Evolutionary conservation across 257 asterid species (phyloP), one percentile per base, ranked within the genome.

Genomic region (Solanum sparsipilum): DNA sequence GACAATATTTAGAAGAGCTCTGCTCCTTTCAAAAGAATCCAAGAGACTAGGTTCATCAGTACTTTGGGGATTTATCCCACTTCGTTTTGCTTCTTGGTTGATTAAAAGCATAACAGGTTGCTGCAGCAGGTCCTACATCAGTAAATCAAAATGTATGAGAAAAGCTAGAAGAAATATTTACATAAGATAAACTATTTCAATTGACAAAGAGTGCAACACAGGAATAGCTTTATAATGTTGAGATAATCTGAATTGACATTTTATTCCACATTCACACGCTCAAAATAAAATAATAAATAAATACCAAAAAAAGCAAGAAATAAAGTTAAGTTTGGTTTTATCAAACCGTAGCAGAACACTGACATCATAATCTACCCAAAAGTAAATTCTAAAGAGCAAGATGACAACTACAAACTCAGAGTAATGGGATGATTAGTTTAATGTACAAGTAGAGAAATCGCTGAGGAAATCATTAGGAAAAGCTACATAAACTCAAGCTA

Each of bases 91-190:
- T 93, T 93, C 96, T 88, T 90, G 94, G 65, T 92, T 92, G 88
- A 97, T 91, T 84, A 94, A 89, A 76, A 92, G 93, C 91, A 93
- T 56, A 34, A 94, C 94, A 48, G 99, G 98, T 91, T 95, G 98
- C 86, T 94, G 98, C 86, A 97, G 94, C 36, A 93, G 84, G 89
- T 93, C 98, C 99, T 96, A 88, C 63, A 38, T 87, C 16, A 81
- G 72, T 72, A 89, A 75, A 84, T 15, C 36, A 84, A 32, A 76
- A 52, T 5, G 86, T 25, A 31, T 78, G 89, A 73, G 34, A 86
- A 86, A 35, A 52, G 52, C 73, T 23, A 29, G 21, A 5, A 34
- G 13, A 67, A 60, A 36, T 27, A 63, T 84, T n/a, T 60, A 84
- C n/a, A 32, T 65, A 21, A 65, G 84, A 79, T 27, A 41, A 81